phyloP scores from a whole-genome alignment of 2,329 filamentous ascomycete species.

The Colletotrichum karsti region DNA sequence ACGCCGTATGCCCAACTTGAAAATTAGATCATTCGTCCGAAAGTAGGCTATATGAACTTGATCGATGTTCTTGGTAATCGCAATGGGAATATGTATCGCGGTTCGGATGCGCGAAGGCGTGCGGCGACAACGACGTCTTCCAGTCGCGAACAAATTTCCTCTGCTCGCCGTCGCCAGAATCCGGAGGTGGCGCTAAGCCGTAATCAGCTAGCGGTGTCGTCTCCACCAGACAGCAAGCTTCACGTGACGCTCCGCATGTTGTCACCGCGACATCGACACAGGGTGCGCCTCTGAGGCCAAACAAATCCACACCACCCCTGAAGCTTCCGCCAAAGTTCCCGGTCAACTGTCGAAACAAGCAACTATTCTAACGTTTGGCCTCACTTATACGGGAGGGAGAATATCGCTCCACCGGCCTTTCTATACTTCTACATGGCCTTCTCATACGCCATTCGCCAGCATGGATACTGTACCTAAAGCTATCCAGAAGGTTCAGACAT shows the following conservation, averaged over 20 bases:
- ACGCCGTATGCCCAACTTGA: constrained; percentile 15
- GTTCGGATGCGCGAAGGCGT: constrained; percentile 10
- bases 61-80: background rate
- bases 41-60: background rate
- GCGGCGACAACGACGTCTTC: constrained; percentile 12
- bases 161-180: constrained; percentile 12
- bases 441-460: background rate
- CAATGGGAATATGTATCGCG: constrained; percentile 9
- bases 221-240: background rate
- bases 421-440: background rate
- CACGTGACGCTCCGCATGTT: constrained; percentile 4
- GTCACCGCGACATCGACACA: background rate
- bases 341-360: background rate
- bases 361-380: background rate
- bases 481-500: constrained; percentile 48
- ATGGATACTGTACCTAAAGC: constrained; percentile 43
- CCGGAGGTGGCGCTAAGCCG: constrained; percentile 13
- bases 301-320: constrained; percentile 17
- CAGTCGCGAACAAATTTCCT: constrained; percentile 25
- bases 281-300: background rate
- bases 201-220: constrained; percentile 4
- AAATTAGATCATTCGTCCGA: background rate
- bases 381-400: background rate
- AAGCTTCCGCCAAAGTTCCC: background rate
- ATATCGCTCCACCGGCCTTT: background rate